phyloP scores from a whole-genome alignment of 768 basidiomycete species.

The Mycena galericulata region DNA sequence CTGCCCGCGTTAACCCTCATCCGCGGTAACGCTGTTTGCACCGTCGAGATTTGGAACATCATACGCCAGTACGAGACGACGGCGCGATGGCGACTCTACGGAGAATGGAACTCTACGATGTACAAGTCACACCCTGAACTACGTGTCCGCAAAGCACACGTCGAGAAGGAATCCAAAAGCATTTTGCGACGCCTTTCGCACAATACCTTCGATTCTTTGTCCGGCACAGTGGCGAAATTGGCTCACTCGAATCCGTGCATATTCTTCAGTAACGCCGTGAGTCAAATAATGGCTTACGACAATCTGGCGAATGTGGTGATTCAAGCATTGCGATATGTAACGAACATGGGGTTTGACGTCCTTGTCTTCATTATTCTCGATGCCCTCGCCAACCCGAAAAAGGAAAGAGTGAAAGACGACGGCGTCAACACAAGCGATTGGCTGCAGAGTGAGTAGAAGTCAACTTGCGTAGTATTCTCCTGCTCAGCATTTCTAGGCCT shows the following conservation, averaged over 20 bases:
- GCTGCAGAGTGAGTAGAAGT: conserved; percentile 92
- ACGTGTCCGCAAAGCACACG: conserved; percentile 82
- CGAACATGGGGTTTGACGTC: conserved; percentile 95
- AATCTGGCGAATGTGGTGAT: conserved; percentile 93
- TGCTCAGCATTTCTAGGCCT: conserved; percentile 67
- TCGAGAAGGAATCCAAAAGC: conserved; percentile 89
- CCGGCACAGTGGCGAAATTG: conserved; percentile 90
- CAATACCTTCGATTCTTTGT: conserved; percentile 85
- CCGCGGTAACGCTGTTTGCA: conserved; percentile 87
- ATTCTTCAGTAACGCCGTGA: conserved; percentile 89
- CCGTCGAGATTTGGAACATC: conserved; percentile 93
- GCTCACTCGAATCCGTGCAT: conserved; percentile 95
- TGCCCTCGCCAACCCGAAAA: conserved; percentile 85
- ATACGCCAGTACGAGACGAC: conserved; percentile 83
- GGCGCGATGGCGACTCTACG: conserved; percentile 91
- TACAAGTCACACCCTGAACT: conserved; percentile 86
- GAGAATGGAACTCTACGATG: conserved; percentile 87
- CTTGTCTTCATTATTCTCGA: conserved; percentile 90
- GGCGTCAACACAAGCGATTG: conserved; percentile 92
- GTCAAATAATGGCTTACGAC: conserved; percentile 96
- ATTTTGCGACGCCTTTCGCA: conserved; percentile 89
- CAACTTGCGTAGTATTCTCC: conserved; percentile 7
- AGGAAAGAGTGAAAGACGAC: conserved; percentile 88
- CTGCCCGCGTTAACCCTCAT: conserved; percentile 91
- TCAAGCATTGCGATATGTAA: conserved; percentile 88